Base-by-base conservation (phyloP, 2,329 filamentous ascomycete genomes). In the Ilyonectria mors-panacis region DNA sequence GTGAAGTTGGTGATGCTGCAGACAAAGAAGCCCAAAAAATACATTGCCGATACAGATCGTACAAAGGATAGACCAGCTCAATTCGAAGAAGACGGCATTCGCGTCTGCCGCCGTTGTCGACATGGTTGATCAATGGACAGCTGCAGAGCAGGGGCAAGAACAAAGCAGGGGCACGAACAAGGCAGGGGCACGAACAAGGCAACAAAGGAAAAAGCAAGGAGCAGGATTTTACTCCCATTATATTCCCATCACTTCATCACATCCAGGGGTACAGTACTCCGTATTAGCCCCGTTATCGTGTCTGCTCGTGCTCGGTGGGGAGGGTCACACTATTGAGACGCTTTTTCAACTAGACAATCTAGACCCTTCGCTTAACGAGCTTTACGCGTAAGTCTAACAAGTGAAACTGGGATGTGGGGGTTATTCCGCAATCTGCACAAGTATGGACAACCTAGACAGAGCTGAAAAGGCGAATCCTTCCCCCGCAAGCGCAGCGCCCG, bases 21-120 rank as follows among this genome's bases (percentile, higher is more conserved):
- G 19, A 84, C 76, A 39, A 39, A 82, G 73, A 55, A 78, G 58
- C 2, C 81, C 80, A 55, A 83, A 78, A 37, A 83, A 56, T 12
- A 83, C 76, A 66, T 81, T 82, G 51, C 76, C 69, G 10, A 82
- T 65, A 33, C 83, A 81, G 57, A 84, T 79, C 33, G 79, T 81
- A 67, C 79, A 82, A 23, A 85, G 76, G 12, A 84, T 82, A 3
- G 81, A 78, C 82, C 82, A 84, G 60, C 81, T 81, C 37, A 80
- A 69, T 70, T 84, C 82, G 54, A 79, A 84, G 65, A 82, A 83
- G 23, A 78, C 69, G 3, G 69, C 39, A n/a, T n/a, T n/a, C 39
- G 39, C 39, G 39, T 42, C 67, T 17, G 62, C 23, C 55, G 62
- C 47, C 62, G 55, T 65, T 26, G 23, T 54, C 28, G 30, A 33